A percentile compares a stretch with the other conserved stretches of the same genome.
These are phyloP conservation scores for Antonospora locustae DNA, from an alignment of 371 early-diverging fungal genomes.

Conservation along the genomic window DNA sequence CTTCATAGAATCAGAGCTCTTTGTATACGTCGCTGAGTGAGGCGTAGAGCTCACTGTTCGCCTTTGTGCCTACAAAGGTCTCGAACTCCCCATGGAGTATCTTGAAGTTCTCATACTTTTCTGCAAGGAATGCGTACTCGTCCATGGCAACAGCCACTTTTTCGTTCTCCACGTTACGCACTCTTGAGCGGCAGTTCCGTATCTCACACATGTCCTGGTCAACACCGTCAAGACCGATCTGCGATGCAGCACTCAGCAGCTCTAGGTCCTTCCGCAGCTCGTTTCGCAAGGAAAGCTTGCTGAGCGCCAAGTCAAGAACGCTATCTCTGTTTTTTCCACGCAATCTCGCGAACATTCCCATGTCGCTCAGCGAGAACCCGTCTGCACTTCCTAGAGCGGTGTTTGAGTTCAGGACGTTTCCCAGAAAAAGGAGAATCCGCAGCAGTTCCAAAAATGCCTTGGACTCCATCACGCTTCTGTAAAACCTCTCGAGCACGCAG, in stretches of 20 bases:
- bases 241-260: constrained; percentile 2
- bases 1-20: too few relatives aligned
- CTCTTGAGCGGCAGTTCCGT: too few relatives aligned
- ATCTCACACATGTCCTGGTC: constrained; percentile 7
- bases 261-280: background rate
- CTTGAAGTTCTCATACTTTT: too few relatives aligned
- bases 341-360: constrained; percentile 10
- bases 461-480: constrained; percentile 1
- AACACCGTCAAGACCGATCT: constrained; percentile 4
- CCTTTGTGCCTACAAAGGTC: constrained; percentile 3
- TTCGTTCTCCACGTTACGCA: too few relatives aligned
- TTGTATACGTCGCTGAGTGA: too few relatives aligned
- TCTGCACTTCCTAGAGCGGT: constrained; percentile 31
- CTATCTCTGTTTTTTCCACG: background rate
- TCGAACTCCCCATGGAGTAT: constrained; percentile 9
- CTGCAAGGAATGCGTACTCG: too few relatives aligned
- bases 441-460: constrained; percentile 15
- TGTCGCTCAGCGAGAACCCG: constrained; percentile 19
- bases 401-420: constrained; percentile 35
- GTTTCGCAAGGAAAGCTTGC: background rate
- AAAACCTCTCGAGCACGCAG: constrained; percentile 3
- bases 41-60: constrained; percentile 4
- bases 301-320: background rate
- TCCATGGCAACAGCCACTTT: too few relatives aligned
- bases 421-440: constrained; percentile 17